Evolutionary conservation across 2,329 filamentous ascomycete genomes (phyloP).

Genomic region (Diplocarpon mali): DNA sequence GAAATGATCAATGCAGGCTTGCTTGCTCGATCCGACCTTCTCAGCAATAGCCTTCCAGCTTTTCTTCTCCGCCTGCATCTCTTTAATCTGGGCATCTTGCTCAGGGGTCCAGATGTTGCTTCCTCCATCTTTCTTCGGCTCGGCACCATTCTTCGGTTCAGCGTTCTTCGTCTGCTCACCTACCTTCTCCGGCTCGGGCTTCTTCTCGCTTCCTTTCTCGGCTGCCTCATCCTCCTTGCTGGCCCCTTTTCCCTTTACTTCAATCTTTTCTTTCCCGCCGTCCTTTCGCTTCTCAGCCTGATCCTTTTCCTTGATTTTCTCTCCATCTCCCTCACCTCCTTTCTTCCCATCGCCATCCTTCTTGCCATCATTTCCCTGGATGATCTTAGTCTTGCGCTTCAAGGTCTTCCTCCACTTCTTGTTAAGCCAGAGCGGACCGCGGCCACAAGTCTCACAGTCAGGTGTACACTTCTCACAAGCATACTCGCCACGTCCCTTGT

Average conservation of each 20-base stretch:
- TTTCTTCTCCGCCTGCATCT: conserved; percentile 20
- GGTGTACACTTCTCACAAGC: conserved; percentile 5
- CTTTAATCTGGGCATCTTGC: conserved; percentile 20
- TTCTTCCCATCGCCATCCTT: conserved; percentile 1
- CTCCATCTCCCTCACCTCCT: background rate
- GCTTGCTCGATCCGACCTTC: background rate
- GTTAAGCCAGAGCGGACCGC: conserved; percentile 2
- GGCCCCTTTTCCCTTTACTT: background rate
- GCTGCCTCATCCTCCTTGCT: background rate
- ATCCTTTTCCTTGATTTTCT: background rate
- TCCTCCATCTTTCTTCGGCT: background rate
- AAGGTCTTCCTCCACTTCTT: conserved; percentile 4
- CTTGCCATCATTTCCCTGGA: background rate
- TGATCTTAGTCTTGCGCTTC: background rate
- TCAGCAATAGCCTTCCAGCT: conserved; percentile 15
- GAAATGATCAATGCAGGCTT: background rate
- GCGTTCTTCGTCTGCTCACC: conserved; percentile 1
- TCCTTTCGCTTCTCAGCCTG: background rate
- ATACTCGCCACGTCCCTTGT: conserved; percentile 4
- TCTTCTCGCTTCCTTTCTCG: background rate
- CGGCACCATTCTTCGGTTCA: background rate
- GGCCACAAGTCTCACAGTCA: conserved; percentile 3
- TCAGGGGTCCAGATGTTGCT: conserved; percentile 15
- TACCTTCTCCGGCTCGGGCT: background rate
- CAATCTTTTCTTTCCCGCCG: background rate